phyloP scores from a whole-genome alignment of 179 eudicot genomes.

The Camellia oleifera region DNA sequence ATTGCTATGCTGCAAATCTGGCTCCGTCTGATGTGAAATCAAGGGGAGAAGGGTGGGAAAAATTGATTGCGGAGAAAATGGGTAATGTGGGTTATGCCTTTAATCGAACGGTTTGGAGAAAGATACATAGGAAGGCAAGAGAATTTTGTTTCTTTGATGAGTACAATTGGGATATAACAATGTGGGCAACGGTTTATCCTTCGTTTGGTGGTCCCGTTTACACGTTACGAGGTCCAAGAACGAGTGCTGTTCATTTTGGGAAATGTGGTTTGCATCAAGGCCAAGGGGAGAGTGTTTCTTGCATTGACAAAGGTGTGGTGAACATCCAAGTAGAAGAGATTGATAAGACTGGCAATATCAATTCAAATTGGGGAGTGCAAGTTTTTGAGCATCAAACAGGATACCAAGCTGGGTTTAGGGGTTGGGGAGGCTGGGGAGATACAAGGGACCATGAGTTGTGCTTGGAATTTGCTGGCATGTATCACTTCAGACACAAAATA shows the following conservation, averaged over 20 bases:
- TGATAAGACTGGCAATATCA: slow-evolving; percentile 58
- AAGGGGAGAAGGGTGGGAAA: slow-evolving; percentile 66
- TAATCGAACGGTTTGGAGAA: slow-evolving; percentile 80
- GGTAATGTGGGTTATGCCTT: slow-evolving; percentile 91
- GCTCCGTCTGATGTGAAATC: slow-evolving; percentile 82
- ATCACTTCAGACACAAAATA: slow-evolving; percentile 24
- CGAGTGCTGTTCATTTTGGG: slow-evolving; percentile 92
- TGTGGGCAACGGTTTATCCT: slow-evolving; percentile 95
- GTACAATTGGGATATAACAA: slow-evolving; percentile 97
- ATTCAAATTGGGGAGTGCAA: slow-evolving; percentile 57
- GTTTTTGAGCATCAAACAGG: slow-evolving; percentile 59
- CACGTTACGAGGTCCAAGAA: slow-evolving; percentile 76
- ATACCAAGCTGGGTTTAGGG: slow-evolving; percentile 82
- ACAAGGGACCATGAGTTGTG: slow-evolving; percentile 69
- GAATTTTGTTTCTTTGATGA: slow-evolving; percentile 89
- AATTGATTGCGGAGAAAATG: slow-evolving; percentile 79
- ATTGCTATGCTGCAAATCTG: slow-evolving; percentile 79
- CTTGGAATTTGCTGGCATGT: slow-evolving; percentile 81
- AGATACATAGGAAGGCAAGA: slow-evolving; percentile 62
- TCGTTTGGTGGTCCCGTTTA: slow-evolving; percentile 85
- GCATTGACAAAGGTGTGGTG: slow-evolving; percentile 64
- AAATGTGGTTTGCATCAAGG: slow-evolving; percentile 98
- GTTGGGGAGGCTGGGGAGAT: slow-evolving; percentile 99
- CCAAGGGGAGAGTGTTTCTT: slow-evolving; percentile 52
- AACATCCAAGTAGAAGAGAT: slow-evolving; percentile 52